Evolutionary conservation across 2,329 filamentous ascomycete genomes (phyloP).

Genomic region (Alternaria ventricosa): DNA sequence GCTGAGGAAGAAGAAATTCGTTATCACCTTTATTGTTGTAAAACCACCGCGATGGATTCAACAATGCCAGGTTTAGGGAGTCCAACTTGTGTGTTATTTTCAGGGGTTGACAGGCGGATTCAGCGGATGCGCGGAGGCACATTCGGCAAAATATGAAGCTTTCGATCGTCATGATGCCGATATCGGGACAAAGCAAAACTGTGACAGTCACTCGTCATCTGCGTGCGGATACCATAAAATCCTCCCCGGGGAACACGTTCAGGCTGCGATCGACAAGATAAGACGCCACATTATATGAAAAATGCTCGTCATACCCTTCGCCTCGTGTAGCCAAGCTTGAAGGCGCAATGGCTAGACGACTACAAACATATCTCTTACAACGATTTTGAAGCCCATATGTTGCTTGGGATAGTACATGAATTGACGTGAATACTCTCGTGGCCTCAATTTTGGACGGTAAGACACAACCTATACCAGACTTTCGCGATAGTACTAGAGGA

Average conservation of each 20-base stretch:
- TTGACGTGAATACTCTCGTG: neutral
- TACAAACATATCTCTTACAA: neutral
- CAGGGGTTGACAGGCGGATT: neutral
- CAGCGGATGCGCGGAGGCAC: neutral
- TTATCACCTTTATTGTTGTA: neutral
- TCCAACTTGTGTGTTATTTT: neutral
- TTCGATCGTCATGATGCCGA: neutral
- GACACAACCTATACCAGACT: neutral
- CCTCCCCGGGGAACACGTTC: neutral
- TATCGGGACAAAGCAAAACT: neutral
- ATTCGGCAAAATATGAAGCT: neutral
- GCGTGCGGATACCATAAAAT: neutral
- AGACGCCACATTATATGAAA: neutral
- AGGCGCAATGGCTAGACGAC: neutral
- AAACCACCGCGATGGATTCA: neutral
- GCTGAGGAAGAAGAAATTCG: neutral
- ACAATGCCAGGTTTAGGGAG: neutral
- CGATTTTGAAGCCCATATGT: accelerated
- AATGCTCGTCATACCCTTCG: neutral
- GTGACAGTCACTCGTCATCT: neutral
- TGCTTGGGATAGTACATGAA: accelerated
- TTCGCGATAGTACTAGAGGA: neutral
- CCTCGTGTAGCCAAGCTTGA: neutral
- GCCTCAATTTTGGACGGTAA: neutral
- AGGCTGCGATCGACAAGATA: neutral